These are phyloP conservation scores for Xylaria sp. DNA, from an alignment of 2,329 filamentous ascomycete genomes.

Conservation along the genomic window DNA sequence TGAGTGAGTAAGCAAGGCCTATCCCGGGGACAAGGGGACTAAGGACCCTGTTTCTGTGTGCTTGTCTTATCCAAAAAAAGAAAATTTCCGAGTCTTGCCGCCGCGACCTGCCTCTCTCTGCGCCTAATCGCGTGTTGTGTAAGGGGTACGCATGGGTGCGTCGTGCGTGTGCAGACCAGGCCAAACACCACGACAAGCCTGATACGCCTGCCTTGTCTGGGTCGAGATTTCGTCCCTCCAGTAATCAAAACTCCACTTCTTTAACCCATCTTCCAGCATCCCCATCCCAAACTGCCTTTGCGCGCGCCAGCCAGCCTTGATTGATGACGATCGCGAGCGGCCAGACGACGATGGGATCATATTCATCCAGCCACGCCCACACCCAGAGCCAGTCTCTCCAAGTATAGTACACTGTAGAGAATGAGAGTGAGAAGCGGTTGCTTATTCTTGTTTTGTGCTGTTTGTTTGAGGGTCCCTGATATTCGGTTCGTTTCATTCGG, in stretches of 20 bases:
- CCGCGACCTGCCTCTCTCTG: not conserved
- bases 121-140: not conserved
- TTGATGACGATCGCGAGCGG: not conserved
- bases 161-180: not conserved
- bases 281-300: not conserved
- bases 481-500: not conserved
- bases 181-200: not conserved
- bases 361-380: not conserved
- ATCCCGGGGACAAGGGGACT: not conserved
- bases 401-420: not conserved
- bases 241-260: conserved; percentile 23
- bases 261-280: not conserved
- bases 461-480: too few species aligned
- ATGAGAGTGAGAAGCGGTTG: too few species aligned
- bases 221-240: not conserved
- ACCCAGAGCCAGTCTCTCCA: too few species aligned
- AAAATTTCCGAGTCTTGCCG: conserved; percentile 9
- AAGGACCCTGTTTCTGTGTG: too few species aligned
- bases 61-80: not conserved
- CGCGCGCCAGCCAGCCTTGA: not conserved
- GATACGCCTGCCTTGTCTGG: not conserved
- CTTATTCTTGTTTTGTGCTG: not conserved
- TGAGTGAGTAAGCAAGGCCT: not conserved
- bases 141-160: not conserved
- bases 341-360: not conserved